Evolutionary conservation across 306 rosid genomes (phyloP).

Genomic region (Abrus precatorius): DNA sequence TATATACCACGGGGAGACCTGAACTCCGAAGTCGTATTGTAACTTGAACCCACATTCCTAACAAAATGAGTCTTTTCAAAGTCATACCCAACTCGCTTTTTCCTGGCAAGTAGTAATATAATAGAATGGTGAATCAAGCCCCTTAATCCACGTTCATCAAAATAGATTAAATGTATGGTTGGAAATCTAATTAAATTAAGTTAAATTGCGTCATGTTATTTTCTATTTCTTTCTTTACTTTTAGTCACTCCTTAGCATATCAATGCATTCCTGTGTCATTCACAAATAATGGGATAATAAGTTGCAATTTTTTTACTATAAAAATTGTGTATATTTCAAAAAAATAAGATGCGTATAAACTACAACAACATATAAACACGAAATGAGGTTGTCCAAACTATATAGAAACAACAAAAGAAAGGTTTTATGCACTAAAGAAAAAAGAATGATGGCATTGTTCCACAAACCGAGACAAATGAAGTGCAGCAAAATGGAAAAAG

Average conservation of each 20-base stretch:
- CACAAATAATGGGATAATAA: neutral
- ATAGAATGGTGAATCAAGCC: neutral
- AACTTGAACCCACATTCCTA: neutral
- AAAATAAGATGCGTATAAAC: neutral
- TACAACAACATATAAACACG: neutral
- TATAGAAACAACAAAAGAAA: neutral
- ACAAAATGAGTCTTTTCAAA: slow-evolving; percentile 4
- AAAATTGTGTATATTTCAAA: neutral
- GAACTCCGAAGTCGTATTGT: neutral
- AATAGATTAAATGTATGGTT: neutral
- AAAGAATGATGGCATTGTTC: slow-evolving; percentile 4
- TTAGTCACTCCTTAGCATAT: neutral
- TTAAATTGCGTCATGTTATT: neutral
- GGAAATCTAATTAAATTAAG: too few relatives aligned
- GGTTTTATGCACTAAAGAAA: neutral
- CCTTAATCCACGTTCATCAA: neutral
- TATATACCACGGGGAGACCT: neutral
- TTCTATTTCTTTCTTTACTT: neutral
- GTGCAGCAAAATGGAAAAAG: slow-evolving; percentile 13
- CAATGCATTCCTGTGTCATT: neutral
- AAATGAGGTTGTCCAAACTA: neutral
- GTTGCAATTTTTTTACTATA: neutral
- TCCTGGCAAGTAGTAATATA: neutral
- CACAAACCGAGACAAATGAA: slow-evolving; percentile 12
- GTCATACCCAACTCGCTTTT: slow-evolving; percentile 17